Base-by-base conservation (phyloP, 176 grass and related monocot species). In the Eleusine indica region DNA sequence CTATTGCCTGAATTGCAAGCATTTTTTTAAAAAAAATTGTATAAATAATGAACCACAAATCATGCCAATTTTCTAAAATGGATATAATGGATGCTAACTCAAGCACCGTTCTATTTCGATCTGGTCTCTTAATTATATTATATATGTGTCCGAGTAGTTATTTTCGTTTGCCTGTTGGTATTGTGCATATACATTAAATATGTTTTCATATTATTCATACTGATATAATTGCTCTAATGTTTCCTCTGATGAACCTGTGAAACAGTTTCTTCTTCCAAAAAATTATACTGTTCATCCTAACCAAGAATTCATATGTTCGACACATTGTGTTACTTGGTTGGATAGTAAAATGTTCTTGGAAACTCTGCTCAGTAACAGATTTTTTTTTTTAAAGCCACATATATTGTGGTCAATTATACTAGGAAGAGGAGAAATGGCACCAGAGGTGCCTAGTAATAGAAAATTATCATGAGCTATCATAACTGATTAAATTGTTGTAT, bases 271-370 rank as follows among this genome's bases (percentile, higher is more conserved):
- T 57, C 17, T 75, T 57, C 3, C 11, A 57, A 56, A 5, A 5
- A 65, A 64, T 42, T 28, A 63, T 30, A 70, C 65, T 52, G n/a
- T 16, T 16, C 14, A 53, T 1, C 14, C 51, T 5, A 28, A n/a
- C 21, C 7, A 2, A 62, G 7, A 53, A 52, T 53, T 21, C 62
- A 41, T 75, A 57, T 57, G 41, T n/a, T 74, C 10, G 37, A 48
- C 70, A 68, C 49, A 67, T 75, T 17, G n/a, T 11, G 44, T 47
- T 47, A 11, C 44, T 74, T 28, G 30, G 56, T 74, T 74, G 61
- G 56, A 67, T 39, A 80, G 38, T 41, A 52, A 67, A 35, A 17
- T 48, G 4, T 1, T 49, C 37, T 64, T 10, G 4, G 22, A 64
- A 64, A 64, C 61, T 32, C 9, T 11, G 14, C 61, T 65, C 25